phyloP scores from a whole-genome alignment of 192 early-diverging fungal species.

The Jimgerdemannia flammicorona region DNA sequence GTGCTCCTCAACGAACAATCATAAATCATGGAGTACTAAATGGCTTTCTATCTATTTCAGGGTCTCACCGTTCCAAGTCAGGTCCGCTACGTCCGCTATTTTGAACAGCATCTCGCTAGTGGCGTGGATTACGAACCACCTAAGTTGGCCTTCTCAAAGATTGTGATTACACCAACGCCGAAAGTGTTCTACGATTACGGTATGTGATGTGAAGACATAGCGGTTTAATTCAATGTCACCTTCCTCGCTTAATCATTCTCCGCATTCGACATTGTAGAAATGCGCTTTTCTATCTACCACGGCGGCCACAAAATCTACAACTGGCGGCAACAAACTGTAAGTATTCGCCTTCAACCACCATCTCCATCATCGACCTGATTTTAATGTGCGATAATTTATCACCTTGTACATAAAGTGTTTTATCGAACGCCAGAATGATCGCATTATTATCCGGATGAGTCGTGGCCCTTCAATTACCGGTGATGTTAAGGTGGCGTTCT shows the following conservation, averaged over 20 bases:
- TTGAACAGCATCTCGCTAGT: conserved; percentile 23
- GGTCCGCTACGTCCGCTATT: conserved; percentile 51
- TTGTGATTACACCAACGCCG: conserved; percentile 16
- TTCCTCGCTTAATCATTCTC: conserved; percentile 7
- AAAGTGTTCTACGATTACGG: conserved; percentile 15
- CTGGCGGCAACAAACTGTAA: background rate
- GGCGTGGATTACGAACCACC: conserved; percentile 5
- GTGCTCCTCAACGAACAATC: background rate
- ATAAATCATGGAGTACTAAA: background rate
- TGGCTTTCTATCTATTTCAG: conserved; percentile 3
- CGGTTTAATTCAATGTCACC: conserved; percentile 1
- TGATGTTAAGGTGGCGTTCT: background rate
- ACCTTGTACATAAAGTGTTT: background rate
- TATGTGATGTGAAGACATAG: conserved; percentile 22
- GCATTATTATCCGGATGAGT: background rate
- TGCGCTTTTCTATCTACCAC: background rate
- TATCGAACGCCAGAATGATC: background rate
- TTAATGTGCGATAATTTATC: background rate
- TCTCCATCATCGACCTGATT: background rate
- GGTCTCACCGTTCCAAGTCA: conserved; percentile 61
- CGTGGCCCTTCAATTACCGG: background rate
- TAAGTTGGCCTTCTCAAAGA: conserved; percentile 14
- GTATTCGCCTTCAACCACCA: background rate
- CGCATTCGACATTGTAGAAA: conserved; percentile 2
- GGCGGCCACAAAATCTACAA: background rate